Percentiles rank a stretch among this genome's conserved stretches.
These are phyloP conservation scores for Cryptomeria japonica DNA, from an alignment of 75 land plant genomes.

Conservation along the genomic window DNA sequence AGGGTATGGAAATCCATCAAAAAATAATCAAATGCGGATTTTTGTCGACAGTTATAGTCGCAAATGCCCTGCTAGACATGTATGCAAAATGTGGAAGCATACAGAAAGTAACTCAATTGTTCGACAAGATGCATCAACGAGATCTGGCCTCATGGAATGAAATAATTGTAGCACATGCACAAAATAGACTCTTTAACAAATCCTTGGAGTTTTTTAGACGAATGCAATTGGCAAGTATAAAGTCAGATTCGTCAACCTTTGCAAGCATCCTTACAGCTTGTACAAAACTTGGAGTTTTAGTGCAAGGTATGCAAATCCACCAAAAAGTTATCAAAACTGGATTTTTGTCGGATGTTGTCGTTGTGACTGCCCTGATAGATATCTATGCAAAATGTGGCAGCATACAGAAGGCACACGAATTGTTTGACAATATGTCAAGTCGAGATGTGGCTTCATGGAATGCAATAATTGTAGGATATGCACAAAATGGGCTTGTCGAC, in stretches of 20 bases:
- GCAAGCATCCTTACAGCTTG: background rate
- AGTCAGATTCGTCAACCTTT: slow-evolving; percentile 7
- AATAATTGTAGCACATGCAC: slow-evolving; percentile 7
- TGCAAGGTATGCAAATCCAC: slow-evolving; percentile 8
- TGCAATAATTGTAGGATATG: slow-evolving; percentile 14
- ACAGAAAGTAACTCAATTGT: background rate
- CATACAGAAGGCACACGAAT: background rate
- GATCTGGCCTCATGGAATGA: slow-evolving; percentile 14
- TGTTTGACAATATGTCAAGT: background rate
- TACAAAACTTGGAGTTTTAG: background rate
- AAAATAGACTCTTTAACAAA: slow-evolving; percentile 14
- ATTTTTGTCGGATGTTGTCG: background rate
- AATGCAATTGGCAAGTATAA: slow-evolving; percentile 11
- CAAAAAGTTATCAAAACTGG: slow-evolving; percentile 4
- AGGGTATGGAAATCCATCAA: slow-evolving; percentile 18
- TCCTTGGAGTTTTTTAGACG: slow-evolving; percentile 5
- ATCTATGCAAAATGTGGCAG: slow-evolving; percentile 17
- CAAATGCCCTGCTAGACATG: slow-evolving; percentile 14
- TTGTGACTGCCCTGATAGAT: slow-evolving; percentile 9
- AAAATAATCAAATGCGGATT: background rate
- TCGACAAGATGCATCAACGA: background rate
- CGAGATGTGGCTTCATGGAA: slow-evolving; percentile 9
- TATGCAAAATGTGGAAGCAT: slow-evolving; percentile 12
- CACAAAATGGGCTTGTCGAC: slow-evolving; percentile 2
- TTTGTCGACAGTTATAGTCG: background rate